Percentiles rank a stretch among this genome's conserved stretches.
These are phyloP conservation scores for Aspergillus ustus DNA, from an alignment of 2,329 filamentous ascomycete species.

Conservation along the genomic window DNA sequence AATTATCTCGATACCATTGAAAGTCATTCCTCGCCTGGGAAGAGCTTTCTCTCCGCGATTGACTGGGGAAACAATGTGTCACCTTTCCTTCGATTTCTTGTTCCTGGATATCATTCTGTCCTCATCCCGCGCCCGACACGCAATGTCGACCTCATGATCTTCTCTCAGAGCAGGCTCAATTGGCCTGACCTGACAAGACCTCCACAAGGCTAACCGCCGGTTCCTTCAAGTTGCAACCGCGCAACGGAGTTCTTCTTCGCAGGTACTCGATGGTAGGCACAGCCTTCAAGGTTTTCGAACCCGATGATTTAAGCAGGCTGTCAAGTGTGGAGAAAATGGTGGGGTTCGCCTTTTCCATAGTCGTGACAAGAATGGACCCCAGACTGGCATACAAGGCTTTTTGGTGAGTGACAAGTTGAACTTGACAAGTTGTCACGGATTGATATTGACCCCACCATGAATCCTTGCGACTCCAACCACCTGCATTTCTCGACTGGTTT, in stretches of 20 bases:
- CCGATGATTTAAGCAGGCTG: conserved; percentile 1
- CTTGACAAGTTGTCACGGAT: neutral
- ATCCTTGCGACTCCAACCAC: neutral
- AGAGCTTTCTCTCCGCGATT: neutral
- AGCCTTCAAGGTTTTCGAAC: conserved; percentile 1
- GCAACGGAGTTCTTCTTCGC: conserved; percentile 15
- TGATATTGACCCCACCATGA: neutral
- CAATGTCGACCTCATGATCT: conserved; percentile 16
- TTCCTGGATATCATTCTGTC: conserved; percentile 8
- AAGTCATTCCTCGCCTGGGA: neutral
- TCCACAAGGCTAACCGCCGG: conserved; percentile 2
- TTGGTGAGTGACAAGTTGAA: neutral
- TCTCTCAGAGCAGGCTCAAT: neutral
- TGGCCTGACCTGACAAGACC: neutral
- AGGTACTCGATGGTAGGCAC: neutral
- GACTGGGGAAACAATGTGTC: neutral
- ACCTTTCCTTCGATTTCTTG: conserved; percentile 5
- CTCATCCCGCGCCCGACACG: conserved; percentile 7
- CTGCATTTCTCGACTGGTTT: neutral
- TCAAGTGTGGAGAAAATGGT: conserved; percentile 9
- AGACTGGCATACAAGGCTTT: neutral
- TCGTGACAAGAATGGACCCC: neutral
- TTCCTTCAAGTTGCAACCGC: neutral
- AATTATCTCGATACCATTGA: neutral
- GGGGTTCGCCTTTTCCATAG: conserved; percentile 2